Conservation (phyloP, 2,329 filamentous ascomycete species). For the Botrytis fabae region DNA sequence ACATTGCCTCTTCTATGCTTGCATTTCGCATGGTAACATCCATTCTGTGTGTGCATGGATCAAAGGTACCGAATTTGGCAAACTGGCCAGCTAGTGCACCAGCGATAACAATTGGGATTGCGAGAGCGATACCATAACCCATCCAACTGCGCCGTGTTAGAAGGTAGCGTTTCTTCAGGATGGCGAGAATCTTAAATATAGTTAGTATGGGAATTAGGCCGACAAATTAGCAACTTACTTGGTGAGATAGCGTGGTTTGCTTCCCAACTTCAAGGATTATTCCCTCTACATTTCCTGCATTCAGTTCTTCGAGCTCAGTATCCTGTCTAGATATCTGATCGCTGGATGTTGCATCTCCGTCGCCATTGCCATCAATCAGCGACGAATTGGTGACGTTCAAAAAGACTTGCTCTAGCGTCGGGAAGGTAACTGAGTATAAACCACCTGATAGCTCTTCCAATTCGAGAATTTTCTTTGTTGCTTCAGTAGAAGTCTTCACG, state of each 20-base stretch:
- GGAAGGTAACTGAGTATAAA: not conserved
- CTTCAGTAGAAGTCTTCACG: not conserved
- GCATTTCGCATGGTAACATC: not conserved
- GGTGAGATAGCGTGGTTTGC: not conserved
- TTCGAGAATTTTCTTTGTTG: not conserved
- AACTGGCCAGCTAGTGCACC: slow-evolving; percentile 54
- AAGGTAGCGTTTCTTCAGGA: not conserved
- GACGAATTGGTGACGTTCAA: not conserved
- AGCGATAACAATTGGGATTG: slow-evolving; percentile 40
- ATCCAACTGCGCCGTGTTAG: not conserved
- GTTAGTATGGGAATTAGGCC: not conserved
- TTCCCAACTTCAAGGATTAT: not conserved
- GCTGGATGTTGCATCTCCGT: not conserved
- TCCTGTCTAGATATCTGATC: not conserved
- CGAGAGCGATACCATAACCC: not conserved
- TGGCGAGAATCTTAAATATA: not conserved
- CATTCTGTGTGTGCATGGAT: not conserved
- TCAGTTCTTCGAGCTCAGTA: slow-evolving; percentile 1
- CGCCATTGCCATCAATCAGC: not conserved
- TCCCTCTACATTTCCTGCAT: not conserved
- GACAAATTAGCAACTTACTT: not conserved
- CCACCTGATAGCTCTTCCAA: slow-evolving; percentile 2
- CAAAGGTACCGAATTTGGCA: not conserved
- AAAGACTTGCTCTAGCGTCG: not conserved
- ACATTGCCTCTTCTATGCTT: not conserved